Base-by-base conservation (phyloP, 2,329 filamentous ascomycete genomes). In the Helicocarpus griseus region DNA sequence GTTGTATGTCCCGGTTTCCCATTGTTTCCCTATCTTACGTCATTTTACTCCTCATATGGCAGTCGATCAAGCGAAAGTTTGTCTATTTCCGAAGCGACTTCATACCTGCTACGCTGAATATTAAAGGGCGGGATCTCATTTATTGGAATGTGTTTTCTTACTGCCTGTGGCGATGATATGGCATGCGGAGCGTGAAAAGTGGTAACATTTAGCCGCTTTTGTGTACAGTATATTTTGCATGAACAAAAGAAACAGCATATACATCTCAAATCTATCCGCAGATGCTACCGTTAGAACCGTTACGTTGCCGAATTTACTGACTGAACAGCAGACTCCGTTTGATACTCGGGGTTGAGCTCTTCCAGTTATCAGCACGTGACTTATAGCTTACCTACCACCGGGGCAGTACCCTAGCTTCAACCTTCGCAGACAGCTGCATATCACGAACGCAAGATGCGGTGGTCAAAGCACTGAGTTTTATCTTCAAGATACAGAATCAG, bases 171-270 rank as follows among this genome's bases (percentile, higher is more conserved):
- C 44, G 29, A 35, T 35, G 17, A 14, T 36, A 29, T 22, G 44
- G 28, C 17, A 11, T 22, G 19, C 5, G 44, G 14, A 11, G n/a
- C n/a, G 29, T 22, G 44, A 47, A 35, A 35, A 35, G 44, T 11
- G 29, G 19, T 47, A 35, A 35, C 29, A 35, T 35, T 33, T 14
- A 8, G 29, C 29, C 29, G 21, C 29, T 47, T 35, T 24, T 35
- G 31, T 47, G 44, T 47, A 47, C 44, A 47, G 19, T 47, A 47
- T 47, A 31, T 24, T 47, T 47, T n/a, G 14, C 44, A 35, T n/a
- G 11, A 29, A 28, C 24, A 47, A 47, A 45, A 35, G 44, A 47
- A 47, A 35, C 29, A 47, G 11, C 29, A 47, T 47, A 47, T 47
- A 36, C 35, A 22, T 26, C 17, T 6, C 24, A 33, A 8, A 35